Evolutionary conservation across 768 basidiomycete species (phyloP).

Genomic region (Scleroderma bovista): DNA sequence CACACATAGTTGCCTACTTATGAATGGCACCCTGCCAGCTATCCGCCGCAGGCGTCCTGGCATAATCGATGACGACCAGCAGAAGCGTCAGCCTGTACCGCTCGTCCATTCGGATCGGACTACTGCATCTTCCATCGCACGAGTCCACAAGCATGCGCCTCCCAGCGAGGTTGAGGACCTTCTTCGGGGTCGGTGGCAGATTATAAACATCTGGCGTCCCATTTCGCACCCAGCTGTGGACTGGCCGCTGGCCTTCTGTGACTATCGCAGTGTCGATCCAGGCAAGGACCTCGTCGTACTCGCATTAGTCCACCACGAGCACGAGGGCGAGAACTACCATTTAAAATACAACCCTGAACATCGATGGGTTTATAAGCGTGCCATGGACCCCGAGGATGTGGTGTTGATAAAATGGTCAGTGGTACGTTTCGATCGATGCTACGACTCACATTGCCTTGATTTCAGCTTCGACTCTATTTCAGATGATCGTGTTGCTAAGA

Average conservation of each 20-base stretch:
- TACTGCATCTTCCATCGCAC: constrained; percentile 22
- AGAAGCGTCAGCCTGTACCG: constrained; percentile 22
- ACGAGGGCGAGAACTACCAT: constrained; percentile 39
- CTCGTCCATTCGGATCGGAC: constrained; percentile 52
- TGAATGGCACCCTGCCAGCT: constrained; percentile 24
- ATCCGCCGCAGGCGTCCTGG: constrained; percentile 42
- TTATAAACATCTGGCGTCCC: constrained; percentile 54
- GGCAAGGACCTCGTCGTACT: constrained; percentile 34
- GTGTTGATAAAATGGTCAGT: constrained; percentile 45
- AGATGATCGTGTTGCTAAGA: constrained; percentile 28
- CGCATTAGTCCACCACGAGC: constrained; percentile 36
- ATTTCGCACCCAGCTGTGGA: constrained; percentile 40
- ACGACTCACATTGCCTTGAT: too few relatives aligned
- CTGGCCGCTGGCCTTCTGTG: constrained; percentile 45
- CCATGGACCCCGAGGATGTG: constrained; percentile 39
- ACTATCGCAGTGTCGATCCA: constrained; percentile 38
- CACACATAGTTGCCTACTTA: not conserved
- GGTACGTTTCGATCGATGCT: not conserved
- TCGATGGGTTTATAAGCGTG: constrained; percentile 42
- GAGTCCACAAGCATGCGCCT: constrained; percentile 41
- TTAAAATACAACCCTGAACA: constrained; percentile 37
- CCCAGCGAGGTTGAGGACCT: constrained; percentile 33
- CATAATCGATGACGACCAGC: constrained; percentile 26
- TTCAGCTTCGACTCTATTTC: constrained; percentile 31
- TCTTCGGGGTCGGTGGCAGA: constrained; percentile 43